phyloP scores from a whole-genome alignment of 2,329 filamentous ascomycete species.

The Neonectria punicea region DNA sequence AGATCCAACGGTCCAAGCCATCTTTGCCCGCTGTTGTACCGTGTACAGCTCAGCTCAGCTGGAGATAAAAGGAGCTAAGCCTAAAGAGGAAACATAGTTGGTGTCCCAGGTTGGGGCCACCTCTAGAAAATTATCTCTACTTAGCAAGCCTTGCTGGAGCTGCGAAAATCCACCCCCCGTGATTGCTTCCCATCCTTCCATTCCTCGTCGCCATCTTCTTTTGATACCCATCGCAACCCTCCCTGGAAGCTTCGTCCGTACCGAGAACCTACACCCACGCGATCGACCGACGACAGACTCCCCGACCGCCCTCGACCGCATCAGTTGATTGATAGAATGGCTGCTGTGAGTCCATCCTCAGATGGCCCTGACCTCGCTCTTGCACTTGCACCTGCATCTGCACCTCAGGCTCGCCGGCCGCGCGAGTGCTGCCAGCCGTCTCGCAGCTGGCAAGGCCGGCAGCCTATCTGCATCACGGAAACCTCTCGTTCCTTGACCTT shows the following conservation, averaged over 20 bases:
- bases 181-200: slow-evolving; percentile 44
- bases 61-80: slow-evolving; percentile 30
- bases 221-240: slow-evolving; percentile 48
- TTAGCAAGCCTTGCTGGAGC: slow-evolving; percentile 45
- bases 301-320: slow-evolving; percentile 41
- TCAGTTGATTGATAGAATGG: slow-evolving; percentile 53
- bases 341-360: slow-evolving; percentile 52
- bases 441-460: slow-evolving; percentile 17
- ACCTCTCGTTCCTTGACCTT: neutral
- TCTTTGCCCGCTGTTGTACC: neutral
- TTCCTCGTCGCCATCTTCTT: slow-evolving; percentile 44
- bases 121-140: slow-evolving; percentile 50
- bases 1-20: neutral
- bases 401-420: slow-evolving; percentile 13
- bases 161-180: slow-evolving; percentile 48
- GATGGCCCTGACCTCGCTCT: slow-evolving; percentile 23
- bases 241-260: slow-evolving; percentile 34
- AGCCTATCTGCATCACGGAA: neutral
- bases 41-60: slow-evolving; percentile 15
- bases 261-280: slow-evolving; percentile 33
- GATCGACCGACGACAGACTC: slow-evolving; percentile 33
- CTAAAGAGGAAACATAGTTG: slow-evolving; percentile 29
- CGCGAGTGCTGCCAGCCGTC: slow-evolving; percentile 18
- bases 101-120: slow-evolving; percentile 42
- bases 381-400: slow-evolving; percentile 6